These are phyloP conservation scores for Paraphoma sp. DNA, from an alignment of 2,329 filamentous ascomycete genomes.

Conservation along the genomic window DNA sequence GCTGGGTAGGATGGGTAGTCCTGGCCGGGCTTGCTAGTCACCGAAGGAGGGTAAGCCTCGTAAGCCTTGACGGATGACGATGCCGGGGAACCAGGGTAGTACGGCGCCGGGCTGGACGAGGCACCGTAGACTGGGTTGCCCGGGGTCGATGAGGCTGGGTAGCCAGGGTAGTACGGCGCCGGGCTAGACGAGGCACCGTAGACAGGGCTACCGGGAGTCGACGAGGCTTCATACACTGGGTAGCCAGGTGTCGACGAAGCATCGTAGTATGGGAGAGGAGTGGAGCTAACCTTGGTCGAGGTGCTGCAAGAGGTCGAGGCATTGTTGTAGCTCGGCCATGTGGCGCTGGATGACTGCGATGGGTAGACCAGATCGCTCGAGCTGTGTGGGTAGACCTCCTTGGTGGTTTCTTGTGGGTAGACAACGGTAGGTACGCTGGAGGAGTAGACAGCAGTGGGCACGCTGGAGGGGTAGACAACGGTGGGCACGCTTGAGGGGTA, in stretches of 20 bases:
- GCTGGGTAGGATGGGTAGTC: slow-evolving; percentile 2
- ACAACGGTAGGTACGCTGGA: no score
- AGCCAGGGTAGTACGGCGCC: slow-evolving; percentile 1
- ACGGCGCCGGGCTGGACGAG: slow-evolving; percentile 1
- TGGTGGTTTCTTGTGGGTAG: background rate
- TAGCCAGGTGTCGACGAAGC: slow-evolving; percentile 4
- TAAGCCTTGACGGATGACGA: background rate
- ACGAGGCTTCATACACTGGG: background rate
- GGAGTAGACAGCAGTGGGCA: background rate
- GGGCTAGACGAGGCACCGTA: slow-evolving; percentile 2
- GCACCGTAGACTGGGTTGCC: background rate
- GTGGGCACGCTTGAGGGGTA: background rate
- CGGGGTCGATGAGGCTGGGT: background rate
- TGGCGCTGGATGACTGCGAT: background rate
- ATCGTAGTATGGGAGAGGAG: background rate
- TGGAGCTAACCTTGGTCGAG: background rate
- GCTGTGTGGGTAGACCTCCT: background rate
- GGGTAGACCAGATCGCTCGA: background rate
- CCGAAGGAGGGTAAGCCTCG: slow-evolving; percentile 3
- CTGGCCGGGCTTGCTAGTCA: slow-evolving; percentile 1
- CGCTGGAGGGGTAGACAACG: background rate
- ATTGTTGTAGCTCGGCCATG: background rate
- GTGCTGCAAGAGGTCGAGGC: slow-evolving; percentile 4
- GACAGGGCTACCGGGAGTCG: background rate
- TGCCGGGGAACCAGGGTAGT: slow-evolving; percentile 1